These are phyloP conservation scores for Phytopythium chamaehyphon DNA, from an alignment of 352 stramenopile genomes.

Conservation along the genomic window DNA sequence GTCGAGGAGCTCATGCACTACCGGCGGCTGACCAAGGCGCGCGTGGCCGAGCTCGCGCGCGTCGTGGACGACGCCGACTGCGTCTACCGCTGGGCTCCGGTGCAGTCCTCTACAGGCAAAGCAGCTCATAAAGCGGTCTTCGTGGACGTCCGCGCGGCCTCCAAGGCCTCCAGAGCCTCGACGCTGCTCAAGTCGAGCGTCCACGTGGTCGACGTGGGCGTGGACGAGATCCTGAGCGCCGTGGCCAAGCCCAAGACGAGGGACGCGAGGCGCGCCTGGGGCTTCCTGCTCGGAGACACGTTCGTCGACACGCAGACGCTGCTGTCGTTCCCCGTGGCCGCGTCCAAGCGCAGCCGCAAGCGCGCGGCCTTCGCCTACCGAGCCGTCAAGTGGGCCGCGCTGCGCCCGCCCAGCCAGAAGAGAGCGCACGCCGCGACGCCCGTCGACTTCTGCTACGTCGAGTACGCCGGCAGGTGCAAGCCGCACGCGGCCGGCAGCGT, in stretches of 20 bases:
- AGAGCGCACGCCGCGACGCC: constrained; percentile 9
- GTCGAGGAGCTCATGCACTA: constrained; percentile 73
- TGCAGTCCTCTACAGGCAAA: constrained; percentile 17
- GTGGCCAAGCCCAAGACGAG: constrained; percentile 53
- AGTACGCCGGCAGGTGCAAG: constrained; percentile 69
- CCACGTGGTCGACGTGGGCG: constrained; percentile 51
- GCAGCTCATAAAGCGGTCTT: constrained; percentile 50
- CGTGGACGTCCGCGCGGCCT: constrained; percentile 47
- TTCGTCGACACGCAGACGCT: constrained; percentile 68
- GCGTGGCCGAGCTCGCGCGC: constrained; percentile 55
- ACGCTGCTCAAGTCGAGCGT: constrained; percentile 62
- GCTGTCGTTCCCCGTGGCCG: constrained; percentile 58
- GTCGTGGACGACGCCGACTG: constrained; percentile 72
- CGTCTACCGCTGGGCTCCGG: constrained; percentile 61
- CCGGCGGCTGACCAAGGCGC: constrained; percentile 62
- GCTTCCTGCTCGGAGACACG: constrained; percentile 42
- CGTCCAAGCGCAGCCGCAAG: constrained; percentile 16
- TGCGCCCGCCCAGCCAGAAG: constrained; percentile 13
- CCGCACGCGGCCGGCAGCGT: constrained; percentile 33
- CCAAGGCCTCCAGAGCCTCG: constrained; percentile 30
- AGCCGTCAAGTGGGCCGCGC: constrained; percentile 56
- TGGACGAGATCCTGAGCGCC: constrained; percentile 58
- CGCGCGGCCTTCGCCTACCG: constrained; percentile 53
- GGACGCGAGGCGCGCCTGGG: constrained; percentile 46
- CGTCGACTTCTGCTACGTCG: constrained; percentile 69